Percentiles rank a stretch among this genome's conserved stretches.
phyloP scores from a whole-genome alignment of 164 flowering plant genomes.

The Aristolochia californica region DNA sequence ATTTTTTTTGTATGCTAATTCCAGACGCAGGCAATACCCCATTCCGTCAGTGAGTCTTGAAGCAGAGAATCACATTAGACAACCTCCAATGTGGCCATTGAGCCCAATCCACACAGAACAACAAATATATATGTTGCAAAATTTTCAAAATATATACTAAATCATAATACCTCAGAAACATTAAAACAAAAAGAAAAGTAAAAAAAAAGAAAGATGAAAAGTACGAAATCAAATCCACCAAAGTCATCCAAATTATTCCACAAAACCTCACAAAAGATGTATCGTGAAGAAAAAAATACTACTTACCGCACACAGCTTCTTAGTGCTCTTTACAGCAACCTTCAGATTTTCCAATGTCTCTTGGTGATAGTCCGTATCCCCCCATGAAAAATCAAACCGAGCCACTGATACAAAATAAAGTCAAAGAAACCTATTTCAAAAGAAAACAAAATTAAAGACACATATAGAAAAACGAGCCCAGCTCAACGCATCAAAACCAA shows the following conservation, averaged over 20 bases:
- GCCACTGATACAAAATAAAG: conserved; percentile 42
- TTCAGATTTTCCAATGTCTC: conserved; percentile 81
- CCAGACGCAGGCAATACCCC: too few relatives aligned
- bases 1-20: too few relatives aligned
- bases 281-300: background rate
- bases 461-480: background rate
- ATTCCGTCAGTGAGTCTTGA: too few relatives aligned
- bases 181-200: too few relatives aligned
- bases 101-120: too few relatives aligned
- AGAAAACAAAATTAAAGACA: background rate
- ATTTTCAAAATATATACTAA: too few relatives aligned
- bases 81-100: too few relatives aligned
- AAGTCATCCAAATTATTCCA: background rate
- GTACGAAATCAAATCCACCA: background rate
- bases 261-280: background rate
- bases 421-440: background rate
- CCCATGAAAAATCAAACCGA: conserved; percentile 90
- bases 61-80: too few relatives aligned
- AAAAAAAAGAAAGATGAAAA: too few relatives aligned
- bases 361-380: conserved; percentile 70
- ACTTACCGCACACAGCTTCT: conserved; percentile 89
- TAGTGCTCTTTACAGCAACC: conserved; percentile 67
- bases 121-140: too few relatives aligned
- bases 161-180: too few relatives aligned
- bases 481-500: background rate